These are phyloP conservation scores for Porphyrellus cyaneotinctus DNA, from an alignment of 768 basidiomycete genomes.

Conservation along the genomic window DNA sequence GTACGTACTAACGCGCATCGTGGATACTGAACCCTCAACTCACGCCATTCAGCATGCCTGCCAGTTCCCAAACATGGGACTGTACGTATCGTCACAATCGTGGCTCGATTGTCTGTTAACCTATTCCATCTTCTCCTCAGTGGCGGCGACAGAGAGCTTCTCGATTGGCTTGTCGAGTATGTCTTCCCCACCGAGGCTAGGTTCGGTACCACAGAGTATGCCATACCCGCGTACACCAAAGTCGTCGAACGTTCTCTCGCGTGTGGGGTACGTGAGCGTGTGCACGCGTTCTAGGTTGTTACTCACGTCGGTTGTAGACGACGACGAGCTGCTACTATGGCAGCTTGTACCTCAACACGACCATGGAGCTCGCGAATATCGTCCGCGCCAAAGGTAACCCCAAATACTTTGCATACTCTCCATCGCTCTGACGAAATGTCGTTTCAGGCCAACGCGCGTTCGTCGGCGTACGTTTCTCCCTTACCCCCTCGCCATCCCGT, in stretches of 20 bases:
- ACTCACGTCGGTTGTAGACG: constrained; percentile 42
- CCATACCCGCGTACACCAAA: constrained; percentile 55
- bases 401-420: neutral
- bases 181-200: constrained; percentile 85
- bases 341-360: constrained; percentile 72
- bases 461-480: constrained; percentile 56
- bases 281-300: neutral
- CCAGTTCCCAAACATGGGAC: constrained; percentile 40
- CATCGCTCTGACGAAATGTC: constrained; percentile 1
- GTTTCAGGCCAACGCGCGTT: constrained; percentile 76
- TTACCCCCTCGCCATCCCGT: neutral
- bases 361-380: constrained; percentile 72
- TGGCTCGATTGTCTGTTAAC: neutral
- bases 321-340: constrained; percentile 92
- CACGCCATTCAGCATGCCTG: constrained; percentile 20
- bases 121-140: constrained; percentile 30
- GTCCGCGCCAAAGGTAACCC: constrained; percentile 51
- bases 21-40: neutral
- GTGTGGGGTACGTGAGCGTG: constrained; percentile 55
- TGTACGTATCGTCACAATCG: constrained; percentile 11
- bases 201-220: constrained; percentile 65
- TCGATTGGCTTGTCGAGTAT: constrained; percentile 77
- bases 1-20: constrained; percentile 40
- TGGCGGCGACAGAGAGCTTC: constrained; percentile 76
- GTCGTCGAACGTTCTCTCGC: constrained; percentile 69